Evolutionary conservation across 2,329 filamentous ascomycete species (phyloP).

Genomic region (Fusarium nurragi): DNA sequence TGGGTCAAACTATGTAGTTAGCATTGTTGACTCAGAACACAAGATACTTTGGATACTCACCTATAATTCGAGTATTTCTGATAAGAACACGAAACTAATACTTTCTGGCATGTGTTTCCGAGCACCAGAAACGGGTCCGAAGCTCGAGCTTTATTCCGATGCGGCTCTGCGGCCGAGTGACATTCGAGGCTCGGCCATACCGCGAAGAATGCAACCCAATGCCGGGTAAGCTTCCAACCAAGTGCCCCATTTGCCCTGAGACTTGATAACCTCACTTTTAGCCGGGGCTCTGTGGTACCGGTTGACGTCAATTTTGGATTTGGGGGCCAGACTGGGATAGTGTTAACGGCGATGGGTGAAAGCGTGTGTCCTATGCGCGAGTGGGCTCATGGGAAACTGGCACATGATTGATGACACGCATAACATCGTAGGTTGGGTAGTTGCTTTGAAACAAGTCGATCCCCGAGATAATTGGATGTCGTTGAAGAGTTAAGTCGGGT

Average conservation of each 20-base stretch:
- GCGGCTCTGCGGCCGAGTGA: conserved; percentile 8
- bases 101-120: neutral
- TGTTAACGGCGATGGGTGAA: neutral
- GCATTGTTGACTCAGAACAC: neutral
- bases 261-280: neutral
- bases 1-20: neutral
- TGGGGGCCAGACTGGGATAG: neutral
- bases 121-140: neutral
- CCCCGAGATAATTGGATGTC: neutral
- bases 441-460: neutral
- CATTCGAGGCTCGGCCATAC: neutral
- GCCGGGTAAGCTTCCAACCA: neutral
- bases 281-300: neutral
- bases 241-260: neutral
- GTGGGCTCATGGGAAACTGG: neutral
- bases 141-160: conserved; percentile 12
- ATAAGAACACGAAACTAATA: neutral
- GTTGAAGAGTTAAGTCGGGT: neutral
- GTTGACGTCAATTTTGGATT: neutral
- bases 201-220: conserved; percentile 1
- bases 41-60: neutral
- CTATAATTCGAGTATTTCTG: neutral
- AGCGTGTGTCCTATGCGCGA: neutral
- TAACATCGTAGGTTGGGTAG: neutral
- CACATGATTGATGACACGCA: neutral